Conservation (phyloP, 83 land plant species). For the Picea abies region DNA sequence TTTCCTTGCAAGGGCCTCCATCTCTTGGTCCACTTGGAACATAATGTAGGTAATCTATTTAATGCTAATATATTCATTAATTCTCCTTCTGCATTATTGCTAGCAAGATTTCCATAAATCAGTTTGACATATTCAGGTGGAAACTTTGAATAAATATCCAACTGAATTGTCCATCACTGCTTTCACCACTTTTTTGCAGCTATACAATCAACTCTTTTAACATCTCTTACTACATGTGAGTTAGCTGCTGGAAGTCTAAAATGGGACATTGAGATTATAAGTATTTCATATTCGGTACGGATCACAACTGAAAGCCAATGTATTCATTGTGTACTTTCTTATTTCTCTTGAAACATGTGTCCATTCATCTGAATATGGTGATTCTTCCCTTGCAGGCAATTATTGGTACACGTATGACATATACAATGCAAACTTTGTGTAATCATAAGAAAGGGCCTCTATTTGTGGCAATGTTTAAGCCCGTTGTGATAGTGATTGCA, state of each 20-base stretch:
- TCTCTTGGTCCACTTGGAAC: conserved; percentile 37
- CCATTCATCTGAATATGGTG: not conserved
- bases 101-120: not conserved
- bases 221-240: conserved; percentile 24
- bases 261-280: conserved; percentile 23
- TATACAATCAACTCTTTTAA: conserved; percentile 25
- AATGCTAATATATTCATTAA: not conserved
- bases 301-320: not conserved
- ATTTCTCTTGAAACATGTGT: conserved; percentile 11
- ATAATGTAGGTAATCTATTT: conserved; percentile 27
- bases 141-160: conserved; percentile 34
- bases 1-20: conserved; percentile 33
- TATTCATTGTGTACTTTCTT: not conserved
- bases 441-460: conserved; percentile 45
- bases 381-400: conserved; percentile 25
- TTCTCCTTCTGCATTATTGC: too few species aligned
- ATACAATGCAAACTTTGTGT: conserved; percentile 35
- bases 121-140: conserved; percentile 23
- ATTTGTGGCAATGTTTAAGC: conserved; percentile 54
- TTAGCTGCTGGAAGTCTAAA: conserved; percentile 29
- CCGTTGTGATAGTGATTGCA: conserved; percentile 35
- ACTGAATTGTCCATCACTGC: conserved; percentile 33
- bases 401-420: conserved; percentile 32
- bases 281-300: conserved; percentile 40
- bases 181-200: conserved; percentile 34